These are phyloP conservation scores for sunflower (Helianthus annuus) DNA, from an alignment of 129 eudicot species.

Conservation along the genomic window HanXRQr2.0-SUNRISE NC_035433.2:112793333-112793832, in stretches of 20 bases:
- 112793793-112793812: too few relatives aligned
- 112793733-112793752: not conserved
- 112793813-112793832: too few relatives aligned
- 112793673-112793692: not conserved
- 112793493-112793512: conserved; percentile 81
- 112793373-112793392: conserved; percentile 73
- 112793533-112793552: conserved; percentile 16
- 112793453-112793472: conserved; percentile 73
- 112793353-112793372: conserved; percentile 69
- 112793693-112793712: not conserved
- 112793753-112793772: not conserved
- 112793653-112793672: not conserved
- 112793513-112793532: conserved; percentile 41
- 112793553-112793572: not conserved
- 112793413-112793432: conserved; percentile 85
- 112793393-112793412: conserved; percentile 70
- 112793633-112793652: not conserved
- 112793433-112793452: conserved; percentile 85
- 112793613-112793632: not conserved
- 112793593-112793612: not conserved
- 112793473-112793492: conserved; percentile 76
- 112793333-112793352: conserved; percentile 16
- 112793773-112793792: too few relatives aligned
- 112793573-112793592: not conserved
- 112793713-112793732: not conserved